These are phyloP conservation scores for Neurospora terricola DNA, from an alignment of 495 filamentous ascomycete species.

Conservation along the genomic window DNA sequence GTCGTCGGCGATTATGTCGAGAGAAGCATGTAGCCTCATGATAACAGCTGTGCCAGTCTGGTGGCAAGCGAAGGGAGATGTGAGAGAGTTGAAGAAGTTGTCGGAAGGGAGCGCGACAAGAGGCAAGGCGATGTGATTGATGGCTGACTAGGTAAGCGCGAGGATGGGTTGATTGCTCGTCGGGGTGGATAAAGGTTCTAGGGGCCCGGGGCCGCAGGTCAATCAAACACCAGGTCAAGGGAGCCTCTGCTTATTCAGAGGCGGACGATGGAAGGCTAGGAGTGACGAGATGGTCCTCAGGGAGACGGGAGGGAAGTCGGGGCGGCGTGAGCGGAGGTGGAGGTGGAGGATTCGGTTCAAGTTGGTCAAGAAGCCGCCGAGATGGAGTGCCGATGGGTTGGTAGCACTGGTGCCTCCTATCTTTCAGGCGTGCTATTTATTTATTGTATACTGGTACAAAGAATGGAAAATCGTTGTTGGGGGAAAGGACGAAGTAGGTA, in stretches of 20 bases:
- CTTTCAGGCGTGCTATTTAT: not conserved
- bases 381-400: not conserved
- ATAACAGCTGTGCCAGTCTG: constrained; percentile 1
- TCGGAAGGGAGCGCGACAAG: not conserved
- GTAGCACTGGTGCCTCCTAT: not conserved
- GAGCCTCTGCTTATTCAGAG: not conserved
- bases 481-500: not conserved
- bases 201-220: not conserved
- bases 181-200: not conserved
- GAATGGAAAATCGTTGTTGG: not conserved
- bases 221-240: not conserved
- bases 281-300: not conserved
- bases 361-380: not conserved
- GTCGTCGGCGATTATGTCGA: constrained; percentile 36
- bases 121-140: not conserved
- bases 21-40: constrained; percentile 27
- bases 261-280: not conserved
- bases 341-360: not conserved
- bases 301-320: not conserved
- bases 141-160: not conserved
- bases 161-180: not conserved
- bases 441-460: not conserved
- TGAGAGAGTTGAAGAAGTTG: not conserved
- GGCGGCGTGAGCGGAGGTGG: not conserved
- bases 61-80: not conserved